Evolutionary conservation across 1,284 basidiomycete genomes (phyloP).

Genomic region (Singerocomus rubriflavus): DNA sequence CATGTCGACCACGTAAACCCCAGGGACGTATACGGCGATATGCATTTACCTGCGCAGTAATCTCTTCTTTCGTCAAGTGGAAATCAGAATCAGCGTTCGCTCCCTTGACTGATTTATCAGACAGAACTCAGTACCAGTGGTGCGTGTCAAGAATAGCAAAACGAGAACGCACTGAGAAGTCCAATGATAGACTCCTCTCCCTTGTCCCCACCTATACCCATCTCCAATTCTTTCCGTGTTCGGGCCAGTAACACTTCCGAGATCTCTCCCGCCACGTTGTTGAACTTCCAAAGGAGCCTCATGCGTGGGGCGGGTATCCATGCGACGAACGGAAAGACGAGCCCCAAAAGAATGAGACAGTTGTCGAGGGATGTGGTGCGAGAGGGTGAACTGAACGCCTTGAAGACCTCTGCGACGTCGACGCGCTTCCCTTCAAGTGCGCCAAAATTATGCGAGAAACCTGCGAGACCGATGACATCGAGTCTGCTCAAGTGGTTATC

Average conservation of each 20-base stretch:
- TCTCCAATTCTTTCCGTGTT: slow-evolving; percentile 40
- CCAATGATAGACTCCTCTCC: slow-evolving; percentile 49
- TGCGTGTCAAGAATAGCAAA: neutral
- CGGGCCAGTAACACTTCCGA: slow-evolving; percentile 45
- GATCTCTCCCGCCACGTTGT: slow-evolving; percentile 42
- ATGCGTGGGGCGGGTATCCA: slow-evolving; percentile 42
- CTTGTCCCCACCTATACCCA: slow-evolving; percentile 36
- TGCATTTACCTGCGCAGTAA: slow-evolving; percentile 50
- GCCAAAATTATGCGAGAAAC: slow-evolving; percentile 43
- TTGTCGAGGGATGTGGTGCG: slow-evolving; percentile 22
- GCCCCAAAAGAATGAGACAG: slow-evolving; percentile 39
- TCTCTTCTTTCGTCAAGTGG: slow-evolving; percentile 62
- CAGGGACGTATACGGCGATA: neutral
- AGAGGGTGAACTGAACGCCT: slow-evolving; percentile 23
- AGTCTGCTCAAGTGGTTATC: slow-evolving; percentile 27
- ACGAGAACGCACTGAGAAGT: slow-evolving; percentile 14
- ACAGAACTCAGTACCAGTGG: too few species aligned
- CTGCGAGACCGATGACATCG: slow-evolving; percentile 40
- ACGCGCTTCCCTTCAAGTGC: slow-evolving; percentile 41
- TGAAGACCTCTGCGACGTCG: slow-evolving; percentile 44
- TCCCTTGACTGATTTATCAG: slow-evolving; percentile 26
- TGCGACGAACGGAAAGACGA: slow-evolving; percentile 41
- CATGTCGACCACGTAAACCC: neutral
- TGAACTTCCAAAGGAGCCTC: slow-evolving; percentile 35
- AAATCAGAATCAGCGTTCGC: slow-evolving; percentile 40